Conservation (phyloP, 257 asterid genomes). For the Solanum virginianum region DNA sequence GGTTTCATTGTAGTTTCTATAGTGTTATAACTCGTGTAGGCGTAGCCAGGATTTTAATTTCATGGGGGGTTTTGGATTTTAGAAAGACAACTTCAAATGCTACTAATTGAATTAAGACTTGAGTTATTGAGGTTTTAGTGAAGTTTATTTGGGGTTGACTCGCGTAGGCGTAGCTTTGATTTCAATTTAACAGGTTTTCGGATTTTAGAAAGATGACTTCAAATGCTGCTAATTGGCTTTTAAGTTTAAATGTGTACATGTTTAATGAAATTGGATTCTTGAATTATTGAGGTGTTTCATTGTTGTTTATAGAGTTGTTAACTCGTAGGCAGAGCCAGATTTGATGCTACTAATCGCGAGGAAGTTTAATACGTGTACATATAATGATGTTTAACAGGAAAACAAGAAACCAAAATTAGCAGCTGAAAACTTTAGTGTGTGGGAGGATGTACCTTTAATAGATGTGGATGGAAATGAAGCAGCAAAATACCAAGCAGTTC, state of each 20-base stretch:
- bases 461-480: conserved; percentile 35
- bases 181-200: background rate
- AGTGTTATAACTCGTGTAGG: background rate
- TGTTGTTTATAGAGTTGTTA: no score
- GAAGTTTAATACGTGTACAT: background rate
- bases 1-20: background rate
- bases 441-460: conserved; percentile 36
- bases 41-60: background rate
- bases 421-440: conserved; percentile 8
- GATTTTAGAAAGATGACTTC: background rate
- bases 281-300: no score
- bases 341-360: no score
- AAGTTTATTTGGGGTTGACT: background rate
- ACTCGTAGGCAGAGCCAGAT: no score
- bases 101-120: background rate
- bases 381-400: conserved; percentile 10
- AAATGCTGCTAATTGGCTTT: background rate
- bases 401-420: conserved; percentile 21
- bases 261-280: background rate
- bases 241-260: background rate
- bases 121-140: background rate
- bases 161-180: background rate
- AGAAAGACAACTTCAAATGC: background rate
- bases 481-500: conserved; percentile 46
- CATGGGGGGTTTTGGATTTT: background rate